A percentile compares a stretch with the other conserved stretches of the same genome.
phyloP scores from a whole-genome alignment of 2,329 filamentous ascomycete genomes.

The Xylariaceae sp. region DNA sequence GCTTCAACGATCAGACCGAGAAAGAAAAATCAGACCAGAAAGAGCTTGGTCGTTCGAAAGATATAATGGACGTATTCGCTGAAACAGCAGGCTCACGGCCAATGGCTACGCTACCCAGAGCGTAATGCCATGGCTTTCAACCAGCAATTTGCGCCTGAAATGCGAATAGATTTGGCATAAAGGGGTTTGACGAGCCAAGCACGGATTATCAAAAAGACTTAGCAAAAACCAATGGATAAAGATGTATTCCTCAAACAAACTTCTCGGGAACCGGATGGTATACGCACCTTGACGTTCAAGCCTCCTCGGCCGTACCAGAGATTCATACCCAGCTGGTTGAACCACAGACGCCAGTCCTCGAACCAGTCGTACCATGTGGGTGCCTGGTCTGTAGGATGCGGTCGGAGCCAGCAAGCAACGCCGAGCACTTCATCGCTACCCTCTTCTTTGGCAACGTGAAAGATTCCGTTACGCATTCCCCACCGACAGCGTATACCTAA shows the following conservation, averaged over 20 bases:
- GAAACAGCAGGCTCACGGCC: conserved; percentile 19
- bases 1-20: conserved; percentile 3
- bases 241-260: not conserved
- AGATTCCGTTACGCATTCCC: conserved; percentile 64
- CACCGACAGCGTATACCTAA: conserved; percentile 62
- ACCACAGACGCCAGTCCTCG: conserved; percentile 61
- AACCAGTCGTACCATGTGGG: conserved; percentile 58
- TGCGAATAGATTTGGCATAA: not conserved
- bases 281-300: conserved; percentile 51
- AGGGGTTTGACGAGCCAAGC: conserved; percentile 1
- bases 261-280: not conserved
- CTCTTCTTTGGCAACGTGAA: conserved; percentile 63
- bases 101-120: conserved; percentile 6
- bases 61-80: conserved; percentile 19
- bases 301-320: conserved; percentile 64
- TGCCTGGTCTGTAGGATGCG: conserved; percentile 42
- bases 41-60: not conserved
- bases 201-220: not conserved
- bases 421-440: conserved; percentile 54
- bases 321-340: conserved; percentile 62
- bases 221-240: not conserved
- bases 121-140: not conserved
- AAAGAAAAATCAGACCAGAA: not conserved
- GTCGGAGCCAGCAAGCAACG: conserved; percentile 67
- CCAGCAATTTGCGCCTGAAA: not conserved